Evolutionary conservation across 2,329 filamentous ascomycete species (phyloP), one percentile per base, ranked within the genome.

Genomic region (Hysterium pulicare): DNA sequence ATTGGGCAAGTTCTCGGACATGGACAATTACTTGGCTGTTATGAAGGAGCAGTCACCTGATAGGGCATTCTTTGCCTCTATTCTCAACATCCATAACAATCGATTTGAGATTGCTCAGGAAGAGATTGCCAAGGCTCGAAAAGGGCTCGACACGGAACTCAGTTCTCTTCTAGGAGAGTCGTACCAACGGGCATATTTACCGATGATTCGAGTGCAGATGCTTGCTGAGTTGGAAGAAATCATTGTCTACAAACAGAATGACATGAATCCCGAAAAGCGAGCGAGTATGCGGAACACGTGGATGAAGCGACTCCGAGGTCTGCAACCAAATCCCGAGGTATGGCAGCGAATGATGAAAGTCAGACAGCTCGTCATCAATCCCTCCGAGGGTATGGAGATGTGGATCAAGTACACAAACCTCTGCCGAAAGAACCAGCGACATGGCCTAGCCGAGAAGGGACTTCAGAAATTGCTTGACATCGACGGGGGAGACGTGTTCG

Each of bases 351-450:
- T 97, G 89, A 82, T 99, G 42, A 93, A 95, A 62, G 83, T 98
- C 23, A 83, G 93, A 46, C 87, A 90, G 16, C 76, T 99, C 39
- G 93, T 99, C 45, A 91, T 97, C 47, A 84, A 84, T 1, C 91
- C 94, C 0, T 82, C 82, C 24, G 90, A 99, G 64, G 96, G 96
- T 59, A 89, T 95, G 75, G 87, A 95, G 58, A 98, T 98, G 90
- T 96, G 90, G 83, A 97, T 98, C 74, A 99, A 98, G 65, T 98
- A 96, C 64, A 88, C 93, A 58, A 98, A 97, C 58, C 81, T 98
- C 5, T 99, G 94, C 68, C 87, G 94, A 58, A 99, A 98, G 68
- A 95, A 91, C 33, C 87, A 89, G 44, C 86, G 93, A 22, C 90
- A 91, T 77, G 91, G 93, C 8, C 79, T 99, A 37, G 93, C 93